These are phyloP conservation scores for Anthracocystis setariae DNA, from an alignment of 1,284 basidiomycete genomes.

Conservation along the genomic window DNA sequence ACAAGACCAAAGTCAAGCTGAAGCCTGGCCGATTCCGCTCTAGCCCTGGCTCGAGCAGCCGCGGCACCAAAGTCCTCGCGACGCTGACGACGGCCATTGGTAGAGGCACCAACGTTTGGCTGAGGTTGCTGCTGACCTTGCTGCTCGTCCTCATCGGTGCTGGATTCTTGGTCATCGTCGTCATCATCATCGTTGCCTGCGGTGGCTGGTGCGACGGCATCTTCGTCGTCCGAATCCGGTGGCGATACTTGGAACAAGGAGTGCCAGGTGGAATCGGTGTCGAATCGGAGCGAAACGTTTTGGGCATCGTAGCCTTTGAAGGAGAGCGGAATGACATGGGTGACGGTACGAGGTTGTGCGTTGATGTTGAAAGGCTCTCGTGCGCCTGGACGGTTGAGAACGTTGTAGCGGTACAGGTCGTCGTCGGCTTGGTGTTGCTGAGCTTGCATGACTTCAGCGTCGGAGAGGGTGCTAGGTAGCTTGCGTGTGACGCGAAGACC, in stretches of 20 bases:
- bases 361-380: conserved; percentile 44
- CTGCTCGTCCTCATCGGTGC: conserved; percentile 16
- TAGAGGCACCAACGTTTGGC: conserved; percentile 1
- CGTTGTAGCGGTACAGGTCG: conserved; percentile 36
- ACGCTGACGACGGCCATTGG: conserved; percentile 12
- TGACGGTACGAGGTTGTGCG: conserved; percentile 33
- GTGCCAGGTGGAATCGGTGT: conserved; percentile 56
- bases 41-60: conserved; percentile 32
- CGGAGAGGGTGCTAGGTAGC: conserved; percentile 31
- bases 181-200: conserved; percentile 15
- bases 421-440: conserved; percentile 36
- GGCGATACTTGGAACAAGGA: conserved; percentile 52
- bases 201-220: conserved; percentile 4
- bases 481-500: conserved; percentile 54
- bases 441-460: conserved; percentile 23
- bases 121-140: background rate
- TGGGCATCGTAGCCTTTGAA: conserved; percentile 50
- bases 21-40: conserved; percentile 46
- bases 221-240: conserved; percentile 28
- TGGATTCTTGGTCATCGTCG: conserved; percentile 9
- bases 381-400: conserved; percentile 42
- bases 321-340: conserved; percentile 55
- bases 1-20: conserved; percentile 58
- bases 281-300: conserved; percentile 50
- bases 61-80: conserved; percentile 32